Evolutionary conservation across 176 grass and related monocot genomes (phyloP).

Genomic region (Ampelocalamus luodianensis): DNA sequence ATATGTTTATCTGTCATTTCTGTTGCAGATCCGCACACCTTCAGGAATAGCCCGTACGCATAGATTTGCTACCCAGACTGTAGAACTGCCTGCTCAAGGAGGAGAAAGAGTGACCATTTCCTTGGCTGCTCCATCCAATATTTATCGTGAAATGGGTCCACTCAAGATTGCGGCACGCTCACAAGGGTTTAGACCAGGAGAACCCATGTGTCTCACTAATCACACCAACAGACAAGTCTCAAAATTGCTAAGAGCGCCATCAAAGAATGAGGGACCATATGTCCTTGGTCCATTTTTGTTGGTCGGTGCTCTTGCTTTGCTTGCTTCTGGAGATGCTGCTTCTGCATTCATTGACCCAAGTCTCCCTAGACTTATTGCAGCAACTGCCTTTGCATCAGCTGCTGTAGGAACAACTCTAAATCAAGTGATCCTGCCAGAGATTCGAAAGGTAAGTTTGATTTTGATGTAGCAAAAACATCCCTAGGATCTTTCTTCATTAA

Average conservation of each 20-base stretch:
- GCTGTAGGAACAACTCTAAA: conserved; percentile 67
- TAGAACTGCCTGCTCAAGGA: conserved; percentile 87
- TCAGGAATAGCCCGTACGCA: conserved; percentile 82
- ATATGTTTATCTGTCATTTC: conserved; percentile 36
- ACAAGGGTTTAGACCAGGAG: conserved; percentile 69
- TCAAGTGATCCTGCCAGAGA: conserved; percentile 72
- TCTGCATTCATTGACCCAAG: conserved; percentile 78
- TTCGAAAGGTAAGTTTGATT: conserved; percentile 61
- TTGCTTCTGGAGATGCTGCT: conserved; percentile 77
- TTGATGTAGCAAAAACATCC: conserved; percentile 1
- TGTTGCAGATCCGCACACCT: conserved; percentile 73
- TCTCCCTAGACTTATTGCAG: conserved; percentile 77
- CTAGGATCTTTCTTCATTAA: neutral
- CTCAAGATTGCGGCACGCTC: conserved; percentile 65
- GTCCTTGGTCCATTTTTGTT: conserved; percentile 70
- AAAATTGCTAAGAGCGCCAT: conserved; percentile 74
- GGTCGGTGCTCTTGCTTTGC: conserved; percentile 68
- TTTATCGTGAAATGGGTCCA: conserved; percentile 74
- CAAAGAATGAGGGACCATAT: conserved; percentile 57
- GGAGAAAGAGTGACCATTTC: conserved; percentile 94
- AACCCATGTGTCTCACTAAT: conserved; percentile 90
- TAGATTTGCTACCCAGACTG: conserved; percentile 76
- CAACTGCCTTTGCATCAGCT: conserved; percentile 69
- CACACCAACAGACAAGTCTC: conserved; percentile 75
- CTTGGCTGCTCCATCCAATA: conserved; percentile 70